Evolutionary conservation across 805 yeast species (phyloP).

Genomic region (Yarrowia sp.): DNA sequence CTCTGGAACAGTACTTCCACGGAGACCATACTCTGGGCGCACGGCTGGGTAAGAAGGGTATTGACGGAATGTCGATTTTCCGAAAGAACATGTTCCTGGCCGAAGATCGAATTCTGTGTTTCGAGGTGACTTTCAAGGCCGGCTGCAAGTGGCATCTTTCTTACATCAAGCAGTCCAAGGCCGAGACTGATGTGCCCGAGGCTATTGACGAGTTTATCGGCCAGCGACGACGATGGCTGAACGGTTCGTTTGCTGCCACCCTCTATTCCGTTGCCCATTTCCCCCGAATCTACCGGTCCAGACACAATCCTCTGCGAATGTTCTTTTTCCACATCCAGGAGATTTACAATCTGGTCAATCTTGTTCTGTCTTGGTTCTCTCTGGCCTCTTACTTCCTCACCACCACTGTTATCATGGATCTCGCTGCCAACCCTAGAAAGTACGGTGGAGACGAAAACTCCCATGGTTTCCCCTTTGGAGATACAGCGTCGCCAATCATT

Average conservation of each 20-base stretch:
- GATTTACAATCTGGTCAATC: slow-evolving; percentile 51
- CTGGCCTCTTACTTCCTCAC: slow-evolving; percentile 62
- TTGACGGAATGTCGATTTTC: slow-evolving; percentile 60
- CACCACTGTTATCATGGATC: slow-evolving; percentile 54
- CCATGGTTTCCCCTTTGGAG: slow-evolving; percentile 40
- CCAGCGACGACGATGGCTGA: slow-evolving; percentile 66
- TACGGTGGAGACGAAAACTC: slow-evolving; percentile 46
- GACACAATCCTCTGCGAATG: slow-evolving; percentile 51
- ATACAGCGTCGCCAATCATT: slow-evolving; percentile 40
- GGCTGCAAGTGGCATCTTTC: slow-evolving; percentile 59
- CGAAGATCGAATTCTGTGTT: slow-evolving; percentile 65
- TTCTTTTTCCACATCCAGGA: slow-evolving; percentile 53
- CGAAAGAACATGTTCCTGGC: slow-evolving; percentile 68
- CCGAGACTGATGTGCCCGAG: slow-evolving; percentile 69
- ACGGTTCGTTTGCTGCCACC: slow-evolving; percentile 50
- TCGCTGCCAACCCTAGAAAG: slow-evolving; percentile 41
- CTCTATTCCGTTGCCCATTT: slow-evolving; percentile 26
- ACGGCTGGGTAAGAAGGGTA: slow-evolving; percentile 49
- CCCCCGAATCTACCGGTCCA: slow-evolving; percentile 44
- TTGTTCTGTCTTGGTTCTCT: slow-evolving; percentile 61
- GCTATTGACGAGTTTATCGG: slow-evolving; percentile 57
- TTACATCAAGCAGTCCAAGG: slow-evolving; percentile 59
- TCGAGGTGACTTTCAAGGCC: slow-evolving; percentile 58
- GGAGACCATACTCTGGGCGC: slow-evolving; percentile 55
- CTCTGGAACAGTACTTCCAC: slow-evolving; percentile 62